Conservation (phyloP, 805 yeast species). For the Nakazawaea ambrosiae region DNA sequence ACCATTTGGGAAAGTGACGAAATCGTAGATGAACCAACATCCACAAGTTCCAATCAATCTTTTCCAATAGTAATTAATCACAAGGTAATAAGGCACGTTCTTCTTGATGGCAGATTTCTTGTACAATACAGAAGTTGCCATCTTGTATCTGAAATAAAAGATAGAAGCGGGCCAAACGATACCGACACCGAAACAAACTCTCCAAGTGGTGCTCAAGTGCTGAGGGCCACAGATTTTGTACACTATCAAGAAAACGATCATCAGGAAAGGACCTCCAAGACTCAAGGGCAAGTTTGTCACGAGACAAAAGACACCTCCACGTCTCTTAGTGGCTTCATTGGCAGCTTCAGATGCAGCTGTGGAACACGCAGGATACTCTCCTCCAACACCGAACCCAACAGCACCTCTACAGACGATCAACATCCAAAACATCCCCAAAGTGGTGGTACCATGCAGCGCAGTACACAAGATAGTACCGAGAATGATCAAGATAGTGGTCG, state of each 20-base stretch:
- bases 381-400: constrained; percentile 75
- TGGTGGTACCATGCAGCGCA: constrained; percentile 55
- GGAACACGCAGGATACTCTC: constrained; percentile 67
- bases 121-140: constrained; percentile 61
- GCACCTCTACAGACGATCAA: constrained; percentile 66
- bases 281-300: constrained; percentile 70
- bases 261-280: constrained; percentile 75
- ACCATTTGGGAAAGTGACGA: constrained; percentile 76
- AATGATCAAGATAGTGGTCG: constrained; percentile 55
- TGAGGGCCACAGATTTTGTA: constrained; percentile 44
- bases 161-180: constrained; percentile 64
- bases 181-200: constrained; percentile 61
- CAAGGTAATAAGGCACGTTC: constrained; percentile 51
- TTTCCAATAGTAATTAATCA: constrained; percentile 61
- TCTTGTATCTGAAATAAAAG: constrained; percentile 63
- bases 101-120: constrained; percentile 56
- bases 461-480: constrained; percentile 62
- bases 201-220: constrained; percentile 52
- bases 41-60: constrained; percentile 64
- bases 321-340: constrained; percentile 49
- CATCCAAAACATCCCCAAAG: constrained; percentile 71
- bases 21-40: constrained; percentile 77
- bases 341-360: constrained; percentile 69
- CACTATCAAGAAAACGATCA: constrained; percentile 61
- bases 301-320: constrained; percentile 61